Percentiles rank a stretch among this genome's conserved stretches.
These are phyloP conservation scores for Selaginella tamariscina DNA, from an alignment of 75 land plant genomes.

Conservation along the genomic window DNA sequence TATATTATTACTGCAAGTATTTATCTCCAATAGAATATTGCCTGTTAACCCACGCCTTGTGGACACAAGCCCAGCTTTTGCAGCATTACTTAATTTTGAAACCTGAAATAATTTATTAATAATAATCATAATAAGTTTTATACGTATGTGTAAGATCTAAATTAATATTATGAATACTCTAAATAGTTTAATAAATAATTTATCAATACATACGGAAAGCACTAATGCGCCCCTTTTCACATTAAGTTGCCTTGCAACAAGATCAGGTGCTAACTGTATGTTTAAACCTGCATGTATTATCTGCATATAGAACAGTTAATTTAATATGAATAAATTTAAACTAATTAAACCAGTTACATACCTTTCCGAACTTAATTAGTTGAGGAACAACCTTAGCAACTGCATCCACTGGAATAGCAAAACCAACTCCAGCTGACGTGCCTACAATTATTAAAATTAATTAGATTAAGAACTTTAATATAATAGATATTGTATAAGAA, in stretches of 20 bases:
- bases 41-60: conserved; percentile 89
- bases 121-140: background rate
- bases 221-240: conserved; percentile 78
- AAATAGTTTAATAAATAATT: no score
- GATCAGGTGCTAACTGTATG: conserved; percentile 80
- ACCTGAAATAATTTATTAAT: conserved; percentile 50
- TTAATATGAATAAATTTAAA: background rate
- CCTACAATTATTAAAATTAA: conserved; percentile 33
- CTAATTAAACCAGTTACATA: conserved; percentile 16
- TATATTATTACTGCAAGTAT: conserved; percentile 53
- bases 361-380: conserved; percentile 76
- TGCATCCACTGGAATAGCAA: conserved; percentile 85
- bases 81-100: conserved; percentile 51
- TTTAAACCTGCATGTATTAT: conserved; percentile 70
- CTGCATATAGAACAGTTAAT: conserved; percentile 20
- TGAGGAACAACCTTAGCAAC: conserved; percentile 78
- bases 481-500: background rate
- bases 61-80: conserved; percentile 72
- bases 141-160: background rate
- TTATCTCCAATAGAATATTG: conserved; percentile 80
- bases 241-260: conserved; percentile 82
- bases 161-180: no score
- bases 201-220: conserved; percentile 58
- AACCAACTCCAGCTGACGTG: conserved; percentile 93
- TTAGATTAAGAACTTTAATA: conserved; percentile 1